Evolutionary conservation across 202 grass and related monocot genomes (phyloP).

Genomic region (Zoysia matrella): DNA sequence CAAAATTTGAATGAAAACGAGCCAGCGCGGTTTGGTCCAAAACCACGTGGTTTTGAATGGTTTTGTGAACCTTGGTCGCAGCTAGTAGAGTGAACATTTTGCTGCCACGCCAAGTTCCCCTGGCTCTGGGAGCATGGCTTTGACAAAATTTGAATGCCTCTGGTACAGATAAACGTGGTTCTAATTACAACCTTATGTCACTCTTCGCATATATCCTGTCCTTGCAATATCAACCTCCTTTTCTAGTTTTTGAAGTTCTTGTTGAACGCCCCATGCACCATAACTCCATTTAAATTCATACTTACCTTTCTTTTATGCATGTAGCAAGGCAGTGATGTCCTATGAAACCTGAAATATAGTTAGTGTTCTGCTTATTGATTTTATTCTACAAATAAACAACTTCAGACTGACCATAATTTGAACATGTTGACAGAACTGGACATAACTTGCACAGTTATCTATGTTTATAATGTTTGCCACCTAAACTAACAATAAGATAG

Average conservation of each 20-base stretch:
- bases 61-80: neutral
- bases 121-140: neutral
- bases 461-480: no score
- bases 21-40: no score
- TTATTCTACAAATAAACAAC: neutral
- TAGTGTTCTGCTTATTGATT: neutral
- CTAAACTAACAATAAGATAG: neutral
- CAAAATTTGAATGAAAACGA: no score
- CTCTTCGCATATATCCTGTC: neutral
- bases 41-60: no score
- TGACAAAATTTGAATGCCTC: neutral
- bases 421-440: neutral
- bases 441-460: no score
- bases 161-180: neutral
- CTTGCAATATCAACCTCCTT: constrained; percentile 25
- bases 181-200: neutral
- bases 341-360: constrained; percentile 12
- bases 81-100: neutral
- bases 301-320: neutral
- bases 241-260: constrained; percentile 18
- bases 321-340: neutral
- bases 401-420: neutral
- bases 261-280: neutral
- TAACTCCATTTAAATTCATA: constrained; percentile 10
- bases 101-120: neutral